These are phyloP conservation scores for Rhododendron griersonianum DNA, from an alignment of 148 eudicot species.

Conservation along the genomic window DNA sequence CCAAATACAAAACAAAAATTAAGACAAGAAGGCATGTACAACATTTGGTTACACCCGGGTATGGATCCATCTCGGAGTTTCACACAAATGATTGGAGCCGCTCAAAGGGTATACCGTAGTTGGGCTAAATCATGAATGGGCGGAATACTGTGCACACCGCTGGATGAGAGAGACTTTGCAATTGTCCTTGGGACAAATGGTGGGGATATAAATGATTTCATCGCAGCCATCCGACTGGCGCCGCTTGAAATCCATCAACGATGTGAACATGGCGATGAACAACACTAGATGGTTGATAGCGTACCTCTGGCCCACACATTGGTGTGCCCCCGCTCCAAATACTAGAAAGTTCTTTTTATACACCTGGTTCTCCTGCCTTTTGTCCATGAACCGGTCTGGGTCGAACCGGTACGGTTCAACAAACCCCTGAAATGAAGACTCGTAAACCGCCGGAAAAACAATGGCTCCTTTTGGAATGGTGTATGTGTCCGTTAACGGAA, in stretches of 20 bases:
- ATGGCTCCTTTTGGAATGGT: slow-evolving; percentile 68
- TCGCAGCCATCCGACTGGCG: slow-evolving; percentile 70
- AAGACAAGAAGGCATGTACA: too few species aligned
- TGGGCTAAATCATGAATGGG: slow-evolving; percentile 11
- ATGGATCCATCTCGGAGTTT: not conserved
- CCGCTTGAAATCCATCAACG: slow-evolving; percentile 68
- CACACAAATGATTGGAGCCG: too few species aligned
- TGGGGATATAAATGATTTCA: slow-evolving; percentile 62
- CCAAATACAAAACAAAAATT: too few species aligned
- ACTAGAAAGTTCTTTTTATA: slow-evolving; percentile 62
- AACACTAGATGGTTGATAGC: slow-evolving; percentile 63
- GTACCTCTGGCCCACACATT: slow-evolving; percentile 85
- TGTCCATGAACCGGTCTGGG: slow-evolving; percentile 79
- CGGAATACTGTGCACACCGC: slow-evolving; percentile 21
- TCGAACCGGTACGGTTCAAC: slow-evolving; percentile 62
- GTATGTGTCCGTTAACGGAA: slow-evolving; percentile 42
- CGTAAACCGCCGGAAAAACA: slow-evolving; percentile 77
- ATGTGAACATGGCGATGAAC: slow-evolving; percentile 63
- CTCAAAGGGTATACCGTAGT: not conserved
- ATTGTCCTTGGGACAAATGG: slow-evolving; percentile 81
- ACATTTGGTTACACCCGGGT: not conserved
- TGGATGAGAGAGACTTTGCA: slow-evolving; percentile 52
- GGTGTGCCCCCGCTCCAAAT: slow-evolving; percentile 85
- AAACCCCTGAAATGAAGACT: slow-evolving; percentile 90
- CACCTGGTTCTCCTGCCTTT: slow-evolving; percentile 55